Base-by-base conservation (phyloP, 352 stramenopile genomes). In the Phytophthora hibernalis region DNA sequence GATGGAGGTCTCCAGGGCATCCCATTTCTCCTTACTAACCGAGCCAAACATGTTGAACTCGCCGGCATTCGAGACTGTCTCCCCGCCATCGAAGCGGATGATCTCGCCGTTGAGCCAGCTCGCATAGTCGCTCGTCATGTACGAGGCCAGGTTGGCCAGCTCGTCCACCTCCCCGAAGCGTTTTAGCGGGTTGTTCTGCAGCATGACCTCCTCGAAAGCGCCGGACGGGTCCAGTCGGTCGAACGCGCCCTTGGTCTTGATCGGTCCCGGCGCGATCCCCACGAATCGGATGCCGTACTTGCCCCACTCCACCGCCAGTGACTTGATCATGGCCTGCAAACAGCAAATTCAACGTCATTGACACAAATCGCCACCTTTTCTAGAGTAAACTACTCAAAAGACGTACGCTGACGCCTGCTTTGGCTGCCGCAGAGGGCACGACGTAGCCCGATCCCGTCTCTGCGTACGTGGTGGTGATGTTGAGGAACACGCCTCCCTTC, bases 391-490 rank as follows among this genome's bases (percentile, higher is more conserved):
- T 16, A 26, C 40, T 16, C 18, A 26, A 38, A 12, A 35, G n/a
- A 77, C 69, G 11, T 74, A 77, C 84, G 38, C 82, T 92, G 33
- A 99, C 93, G n/a, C 93, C 97, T 53, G 92, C 91, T 77, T 99
- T 99, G 16, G 97, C 97, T 8, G 96, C 95, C 44, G 90, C 96
- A 0, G 97, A 97, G 22, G 98, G 97, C 18, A 94, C 91, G 68
- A 99, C 96, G 77, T 95, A 99, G 57, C 91, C 95, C 13, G 96
- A 98, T 26, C 91, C 92, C 9, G 91, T 95, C 79, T 98, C 94
- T 49, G 97, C 94, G 71, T 98, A 93, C 18, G 92, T 98, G 54
- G 96, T 98, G 35, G 90, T 98, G 72, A 99, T 99, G 77, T 99
- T 99, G 42, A 99, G 86, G 69, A 99, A 98, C 7, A 95, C 79